Percentiles rank a stretch among this genome's conserved stretches.
These are phyloP conservation scores for Marchantia paleacea DNA, from an alignment of 225 moss, liverwort and hornwort species.

Conservation along the genomic window DNA sequence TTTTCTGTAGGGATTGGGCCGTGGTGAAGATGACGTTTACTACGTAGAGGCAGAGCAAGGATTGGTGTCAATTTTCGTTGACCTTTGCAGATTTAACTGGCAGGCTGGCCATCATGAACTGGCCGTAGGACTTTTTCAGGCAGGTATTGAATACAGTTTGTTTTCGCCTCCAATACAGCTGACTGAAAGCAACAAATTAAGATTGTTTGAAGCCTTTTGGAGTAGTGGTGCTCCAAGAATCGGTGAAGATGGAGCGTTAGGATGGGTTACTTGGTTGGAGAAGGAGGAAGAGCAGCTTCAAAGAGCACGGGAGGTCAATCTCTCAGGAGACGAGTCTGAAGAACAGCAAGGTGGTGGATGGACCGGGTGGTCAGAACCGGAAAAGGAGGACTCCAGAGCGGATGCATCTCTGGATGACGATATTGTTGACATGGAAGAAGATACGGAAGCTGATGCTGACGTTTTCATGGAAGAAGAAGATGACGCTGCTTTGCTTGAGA, in stretches of 20 bases:
- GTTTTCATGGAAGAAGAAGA: conserved; percentile 51
- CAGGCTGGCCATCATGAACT: conserved; percentile 92
- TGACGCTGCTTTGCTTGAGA: conserved; percentile 72
- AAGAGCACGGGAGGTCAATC: conserved; percentile 43
- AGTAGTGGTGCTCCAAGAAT: conserved; percentile 74
- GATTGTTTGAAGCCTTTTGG: conserved; percentile 92
- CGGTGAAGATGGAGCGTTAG: conserved; percentile 88
- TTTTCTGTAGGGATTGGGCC: conserved; percentile 39
- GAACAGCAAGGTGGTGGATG: conserved; percentile 87
- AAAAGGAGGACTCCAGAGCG: conserved; percentile 22
- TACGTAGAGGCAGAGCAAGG: conserved; percentile 67
- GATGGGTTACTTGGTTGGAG: conserved; percentile 80
- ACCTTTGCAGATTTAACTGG: conserved; percentile 84
- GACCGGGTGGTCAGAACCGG: conserved; percentile 84
- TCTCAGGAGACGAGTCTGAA: conserved; percentile 42
- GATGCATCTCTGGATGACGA: conserved; percentile 31
- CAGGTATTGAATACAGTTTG: conserved; percentile 74
- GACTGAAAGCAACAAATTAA: conserved; percentile 67
- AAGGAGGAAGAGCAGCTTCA: conserved; percentile 70
- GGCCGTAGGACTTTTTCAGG: conserved; percentile 83
- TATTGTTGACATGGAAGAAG: conserved; percentile 38
- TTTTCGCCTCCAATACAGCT: conserved; percentile 76
- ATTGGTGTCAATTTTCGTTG: conserved; percentile 75
- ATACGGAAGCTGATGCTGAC: conserved; percentile 47
- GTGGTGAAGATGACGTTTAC: conserved; percentile 28